Conservation (phyloP, 2,329 filamentous ascomycete species). For the Pseudocercospora macadamiae region DNA sequence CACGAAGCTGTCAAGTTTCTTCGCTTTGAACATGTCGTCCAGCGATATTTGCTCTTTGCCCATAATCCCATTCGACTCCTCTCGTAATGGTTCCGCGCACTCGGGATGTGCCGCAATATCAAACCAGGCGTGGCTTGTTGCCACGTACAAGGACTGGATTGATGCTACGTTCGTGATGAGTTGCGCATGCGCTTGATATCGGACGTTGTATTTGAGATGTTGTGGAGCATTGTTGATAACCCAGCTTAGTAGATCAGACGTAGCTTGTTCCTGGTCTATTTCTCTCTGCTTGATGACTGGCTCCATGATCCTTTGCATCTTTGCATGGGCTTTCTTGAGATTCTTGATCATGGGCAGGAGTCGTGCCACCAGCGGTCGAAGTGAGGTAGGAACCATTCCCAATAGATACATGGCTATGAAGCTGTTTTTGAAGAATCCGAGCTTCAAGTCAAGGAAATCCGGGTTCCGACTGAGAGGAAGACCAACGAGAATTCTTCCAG, state of each 20-base stretch:
- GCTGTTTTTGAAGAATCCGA: conserved; percentile 8
- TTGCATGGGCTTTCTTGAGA: background rate
- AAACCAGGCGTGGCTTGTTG: background rate
- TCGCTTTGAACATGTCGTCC: background rate
- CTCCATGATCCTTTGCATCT: conserved; percentile 2
- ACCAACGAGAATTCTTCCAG: conserved; percentile 2
- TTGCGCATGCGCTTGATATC: conserved; percentile 6
- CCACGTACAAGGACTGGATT: conserved; percentile 1
- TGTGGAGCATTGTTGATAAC: conserved; percentile 4
- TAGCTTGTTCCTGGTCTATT: background rate
- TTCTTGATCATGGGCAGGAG: background rate
- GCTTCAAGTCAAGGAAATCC: conserved; percentile 6
- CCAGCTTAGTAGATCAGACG: conserved; percentile 4
- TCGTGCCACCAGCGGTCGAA: background rate
- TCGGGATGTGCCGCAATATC: conserved; percentile 6
- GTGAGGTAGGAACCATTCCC: background rate
- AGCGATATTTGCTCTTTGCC: background rate
- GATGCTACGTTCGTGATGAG: conserved; percentile 7
- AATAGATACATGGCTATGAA: conserved; percentile 5
- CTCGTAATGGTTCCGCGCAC: background rate
- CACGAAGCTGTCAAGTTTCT: conserved; percentile 4
- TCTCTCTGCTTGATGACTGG: background rate
- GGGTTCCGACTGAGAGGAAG: conserved; percentile 6
- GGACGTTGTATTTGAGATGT: conserved; percentile 3
- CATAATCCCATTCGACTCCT: background rate